Percentiles rank a stretch among this genome's conserved stretches.
phyloP scores from a whole-genome alignment of 805 yeast species.

The Candida sanyiensis region DNA sequence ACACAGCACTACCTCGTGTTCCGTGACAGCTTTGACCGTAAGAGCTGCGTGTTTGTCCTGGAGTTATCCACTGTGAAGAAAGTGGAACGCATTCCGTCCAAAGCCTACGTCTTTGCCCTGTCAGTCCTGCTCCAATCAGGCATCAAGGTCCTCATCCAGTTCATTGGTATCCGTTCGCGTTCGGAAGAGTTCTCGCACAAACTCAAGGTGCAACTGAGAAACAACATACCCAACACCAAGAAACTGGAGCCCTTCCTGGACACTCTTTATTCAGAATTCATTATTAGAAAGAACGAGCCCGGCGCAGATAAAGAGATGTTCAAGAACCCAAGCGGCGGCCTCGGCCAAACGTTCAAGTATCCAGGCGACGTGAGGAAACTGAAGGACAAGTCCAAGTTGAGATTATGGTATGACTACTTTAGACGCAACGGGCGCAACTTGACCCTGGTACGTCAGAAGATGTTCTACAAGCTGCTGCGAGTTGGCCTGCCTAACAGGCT shows the following conservation, averaged over 20 bases:
- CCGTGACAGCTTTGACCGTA: conserved; percentile 60
- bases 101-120: conserved; percentile 72
- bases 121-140: conserved; percentile 65
- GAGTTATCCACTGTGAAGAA: conserved; percentile 76
- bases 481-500: conserved; percentile 93
- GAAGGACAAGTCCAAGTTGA: conserved; percentile 79
- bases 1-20: conserved; percentile 76
- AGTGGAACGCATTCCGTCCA: conserved; percentile 79
- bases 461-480: conserved; percentile 75
- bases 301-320: conserved; percentile 32
- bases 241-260: conserved; percentile 58
- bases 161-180: conserved; percentile 72
- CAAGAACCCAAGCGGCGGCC: conserved; percentile 70
- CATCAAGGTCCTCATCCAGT: conserved; percentile 56
- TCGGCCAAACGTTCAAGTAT: conserved; percentile 77
- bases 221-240: conserved; percentile 57
- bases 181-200: conserved; percentile 75
- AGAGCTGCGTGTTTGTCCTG: conserved; percentile 60
- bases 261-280: conserved; percentile 82
- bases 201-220: conserved; percentile 54
- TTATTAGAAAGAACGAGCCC: conserved; percentile 45
- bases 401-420: conserved; percentile 91
- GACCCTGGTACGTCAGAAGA: conserved; percentile 64
- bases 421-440: conserved; percentile 79
- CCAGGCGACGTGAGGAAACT: conserved; percentile 82